These are phyloP conservation scores for Zymoseptoria brevis DNA, from an alignment of 2,329 filamentous ascomycete genomes.

Conservation along the genomic window DNA sequence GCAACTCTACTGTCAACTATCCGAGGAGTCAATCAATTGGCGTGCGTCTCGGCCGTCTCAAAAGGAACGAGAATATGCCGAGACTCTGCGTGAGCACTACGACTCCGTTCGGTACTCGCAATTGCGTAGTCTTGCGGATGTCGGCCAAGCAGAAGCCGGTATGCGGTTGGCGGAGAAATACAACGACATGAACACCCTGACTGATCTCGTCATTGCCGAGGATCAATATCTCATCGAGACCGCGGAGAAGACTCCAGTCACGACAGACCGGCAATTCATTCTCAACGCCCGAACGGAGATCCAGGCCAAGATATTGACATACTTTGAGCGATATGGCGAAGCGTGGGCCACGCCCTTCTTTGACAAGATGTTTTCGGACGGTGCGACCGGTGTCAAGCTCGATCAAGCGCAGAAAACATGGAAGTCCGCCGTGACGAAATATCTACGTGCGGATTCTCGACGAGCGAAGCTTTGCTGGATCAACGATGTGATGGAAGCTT, in stretches of 20 bases:
- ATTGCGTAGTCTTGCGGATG: slow-evolving; percentile 35
- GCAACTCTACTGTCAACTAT: slow-evolving; percentile 49
- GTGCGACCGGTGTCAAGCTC: slow-evolving; percentile 51
- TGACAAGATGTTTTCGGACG: slow-evolving; percentile 62
- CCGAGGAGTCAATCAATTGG: slow-evolving; percentile 54
- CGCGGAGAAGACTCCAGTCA: slow-evolving; percentile 22
- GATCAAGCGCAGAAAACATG: slow-evolving; percentile 57
- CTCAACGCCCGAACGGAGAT: slow-evolving; percentile 26
- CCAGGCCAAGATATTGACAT: slow-evolving; percentile 38
- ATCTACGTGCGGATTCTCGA: slow-evolving; percentile 62
- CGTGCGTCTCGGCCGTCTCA: slow-evolving; percentile 45
- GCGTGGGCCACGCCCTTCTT: slow-evolving; percentile 71
- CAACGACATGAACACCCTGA: slow-evolving; percentile 55
- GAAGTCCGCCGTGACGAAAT: slow-evolving; percentile 65
- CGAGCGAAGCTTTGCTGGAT: slow-evolving; percentile 86
- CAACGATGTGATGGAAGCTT: slow-evolving; percentile 74
- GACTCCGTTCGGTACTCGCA: slow-evolving; percentile 36
- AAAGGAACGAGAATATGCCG: slow-evolving; percentile 42
- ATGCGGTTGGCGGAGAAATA: slow-evolving; percentile 56
- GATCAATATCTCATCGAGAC: slow-evolving; percentile 31
- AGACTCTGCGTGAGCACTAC: slow-evolving; percentile 38
- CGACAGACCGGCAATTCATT: background rate
- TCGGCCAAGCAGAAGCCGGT: slow-evolving; percentile 50
- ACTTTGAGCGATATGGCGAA: slow-evolving; percentile 58
- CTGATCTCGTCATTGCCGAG: slow-evolving; percentile 43